Evolutionary conservation across 108 stramenopile species (phyloP).

Genomic region (Nitzschia putrida): DNA sequence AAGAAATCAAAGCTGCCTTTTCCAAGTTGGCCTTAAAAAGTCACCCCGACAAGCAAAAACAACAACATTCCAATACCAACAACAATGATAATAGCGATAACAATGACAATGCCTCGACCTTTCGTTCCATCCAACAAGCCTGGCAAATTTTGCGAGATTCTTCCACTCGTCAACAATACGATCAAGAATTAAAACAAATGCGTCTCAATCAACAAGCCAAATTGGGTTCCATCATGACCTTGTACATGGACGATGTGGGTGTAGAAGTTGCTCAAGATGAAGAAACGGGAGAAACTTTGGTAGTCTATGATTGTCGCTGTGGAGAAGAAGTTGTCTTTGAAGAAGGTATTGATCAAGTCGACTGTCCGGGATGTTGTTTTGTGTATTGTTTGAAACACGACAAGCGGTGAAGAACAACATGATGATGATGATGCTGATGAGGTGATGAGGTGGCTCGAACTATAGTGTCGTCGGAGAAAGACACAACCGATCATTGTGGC

Average conservation of each 20-base stretch:
- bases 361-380: constrained; percentile 50
- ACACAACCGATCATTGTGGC: too few relatives aligned
- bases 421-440: not conserved
- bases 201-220: constrained; percentile 34
- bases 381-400: constrained; percentile 27
- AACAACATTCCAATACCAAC: not conserved
- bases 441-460: too few relatives aligned
- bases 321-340: constrained; percentile 51
- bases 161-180: constrained; percentile 50
- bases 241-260: constrained; percentile 54
- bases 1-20: constrained; percentile 79
- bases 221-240: constrained; percentile 35
- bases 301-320: constrained; percentile 70
- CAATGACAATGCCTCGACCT: constrained; percentile 10
- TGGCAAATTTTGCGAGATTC: constrained; percentile 64
- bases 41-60: constrained; percentile 67
- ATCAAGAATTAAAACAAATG: constrained; percentile 47
- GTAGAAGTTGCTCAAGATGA: constrained; percentile 44
- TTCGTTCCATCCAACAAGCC: constrained; percentile 70
- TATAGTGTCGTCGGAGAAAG: too few relatives aligned
- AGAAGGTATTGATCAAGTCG: constrained; percentile 15
- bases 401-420: too few relatives aligned
- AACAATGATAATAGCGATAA: constrained; percentile 6
- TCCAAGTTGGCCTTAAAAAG: constrained; percentile 49
- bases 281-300: constrained; percentile 47